Evolutionary conservation across 2,329 filamentous ascomycete species (phyloP), one percentile per base, ranked within the genome.

Genomic region (Fusarium napiforme): DNA sequence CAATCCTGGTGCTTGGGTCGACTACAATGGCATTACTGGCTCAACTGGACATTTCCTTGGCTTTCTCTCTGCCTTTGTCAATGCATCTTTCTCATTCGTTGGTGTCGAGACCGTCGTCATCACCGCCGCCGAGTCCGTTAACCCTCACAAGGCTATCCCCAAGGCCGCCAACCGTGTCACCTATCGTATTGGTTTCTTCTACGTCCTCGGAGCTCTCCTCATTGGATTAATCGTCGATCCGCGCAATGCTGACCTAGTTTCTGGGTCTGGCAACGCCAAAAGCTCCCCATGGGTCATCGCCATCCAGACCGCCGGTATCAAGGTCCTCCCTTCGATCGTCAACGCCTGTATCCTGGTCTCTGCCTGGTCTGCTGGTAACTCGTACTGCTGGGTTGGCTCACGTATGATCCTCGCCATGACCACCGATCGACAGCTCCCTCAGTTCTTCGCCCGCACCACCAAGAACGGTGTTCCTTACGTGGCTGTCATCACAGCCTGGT

Each of bases 371-470:
- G 88, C 88, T 11, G 88, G 86, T 32, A 90, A 90, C 77, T 87
- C 88, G 0, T 89, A 89, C 83, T 84, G 73, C 34, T 77, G 75
- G 73, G 75, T 77, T 2, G 90, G 91, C 57, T 91, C 89, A 46
- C 89, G 93, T 78, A 89, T 94, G 26, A 84, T 95, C 14, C 91
- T 93, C 78, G 91, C 90, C 65, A 88, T 95, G 78, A 87, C 92
- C 0, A 85, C 91, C 14, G 90, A 88, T 63, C 89, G 90, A 19
- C 91, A 93, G 56, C 92, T 92, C 0, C 92, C 92, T 1, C 80
- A 79, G 12, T 80, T 90, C 68, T 92, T 93, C 82, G 84, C 85
- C 39, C 84, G 79, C 10, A 93, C 91, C 32, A 90, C 86, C 46
- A 87, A 87, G 69, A 84, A 85, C 26, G 92, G 92, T 56, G 89